Conservation (phyloP, 768 basidiomycete genomes). For the Russula sp. region DNA sequence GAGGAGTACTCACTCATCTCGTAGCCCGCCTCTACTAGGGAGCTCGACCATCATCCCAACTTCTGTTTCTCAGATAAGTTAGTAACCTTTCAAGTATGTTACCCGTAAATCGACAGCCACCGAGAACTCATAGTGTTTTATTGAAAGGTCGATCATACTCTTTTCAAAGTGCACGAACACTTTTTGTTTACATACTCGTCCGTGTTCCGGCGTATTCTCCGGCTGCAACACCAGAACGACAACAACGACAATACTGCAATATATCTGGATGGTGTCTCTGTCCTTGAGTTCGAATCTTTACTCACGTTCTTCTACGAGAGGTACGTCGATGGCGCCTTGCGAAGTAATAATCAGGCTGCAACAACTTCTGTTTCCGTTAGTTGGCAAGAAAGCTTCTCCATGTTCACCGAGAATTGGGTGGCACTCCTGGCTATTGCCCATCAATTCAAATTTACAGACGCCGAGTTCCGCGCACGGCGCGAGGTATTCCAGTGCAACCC, state of each 20-base stretch:
- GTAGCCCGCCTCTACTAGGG: background rate
- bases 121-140: background rate
- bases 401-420: background rate
- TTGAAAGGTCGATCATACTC: background rate
- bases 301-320: constrained; percentile 1
- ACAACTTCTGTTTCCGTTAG: background rate
- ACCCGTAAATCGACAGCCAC: background rate
- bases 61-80: background rate
- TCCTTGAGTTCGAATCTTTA: background rate
- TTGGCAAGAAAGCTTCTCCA: constrained; percentile 1
- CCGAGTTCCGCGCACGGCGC: constrained; percentile 4
- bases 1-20: background rate
- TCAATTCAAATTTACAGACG: constrained; percentile 3
- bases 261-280: background rate
- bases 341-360: background rate
- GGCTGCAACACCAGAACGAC: background rate
- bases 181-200: background rate
- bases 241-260: background rate
- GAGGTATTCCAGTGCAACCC: constrained; percentile 1
- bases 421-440: constrained; percentile 6
- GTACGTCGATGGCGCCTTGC: background rate
- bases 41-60: background rate
- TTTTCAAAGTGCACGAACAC: constrained; percentile 1
- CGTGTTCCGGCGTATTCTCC: background rate
- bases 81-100: background rate